Evolutionary conservation across 306 rosid species (phyloP), one percentile per base, ranked within the genome.

Genomic region (Lupinus albus): DNA sequence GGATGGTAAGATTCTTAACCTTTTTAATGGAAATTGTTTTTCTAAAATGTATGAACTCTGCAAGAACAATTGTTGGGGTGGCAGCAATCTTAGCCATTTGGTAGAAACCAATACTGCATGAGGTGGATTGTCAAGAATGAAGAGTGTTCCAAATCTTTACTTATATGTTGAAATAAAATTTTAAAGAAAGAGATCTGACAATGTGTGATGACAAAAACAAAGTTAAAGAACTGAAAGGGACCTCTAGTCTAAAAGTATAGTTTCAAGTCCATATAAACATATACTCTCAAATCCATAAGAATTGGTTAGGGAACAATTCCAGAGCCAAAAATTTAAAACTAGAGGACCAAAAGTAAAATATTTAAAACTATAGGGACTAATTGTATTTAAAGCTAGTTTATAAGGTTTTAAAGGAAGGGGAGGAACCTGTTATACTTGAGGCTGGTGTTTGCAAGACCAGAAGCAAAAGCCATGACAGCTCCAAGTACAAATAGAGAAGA

Each of bases 21-120:
- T 88, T 93, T 46, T 78, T 79, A 1, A 45, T 79, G 52, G 96
- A 79, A 56, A 90, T 80, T 49, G 79, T 84, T 73, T 86, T 93
- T 30, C 72, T 64, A 77, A 80, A 82, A 74, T 88, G 87, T 46
- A 93, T 53, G 80, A 93, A 90, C 83, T 93, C 92, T 2, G 91
- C 88, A 0, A 90, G 71, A 72, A 93, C 99, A 76, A 93, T 90
- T 56, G 97, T 89, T 15, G 97, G 99, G 16, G 99, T 93, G 39
- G 90, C 97, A 51, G 96, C 96, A 83, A 93, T 93, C 81, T 93
- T 93, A 48, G 99, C 94, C 99, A 93, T 89, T 80, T 93, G 99
- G 85, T 90, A 90, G 88, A 93, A 93, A 58, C 97, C 99, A 21
- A 93, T 82, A 68, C 97, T 93, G 94, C 80, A 71, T 17, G 61